Percentiles rank a stretch among this genome's conserved stretches.
Conservation (phyloP, 2,329 filamentous ascomycete genomes). For the Lasiodiplodia citricola region DNA sequence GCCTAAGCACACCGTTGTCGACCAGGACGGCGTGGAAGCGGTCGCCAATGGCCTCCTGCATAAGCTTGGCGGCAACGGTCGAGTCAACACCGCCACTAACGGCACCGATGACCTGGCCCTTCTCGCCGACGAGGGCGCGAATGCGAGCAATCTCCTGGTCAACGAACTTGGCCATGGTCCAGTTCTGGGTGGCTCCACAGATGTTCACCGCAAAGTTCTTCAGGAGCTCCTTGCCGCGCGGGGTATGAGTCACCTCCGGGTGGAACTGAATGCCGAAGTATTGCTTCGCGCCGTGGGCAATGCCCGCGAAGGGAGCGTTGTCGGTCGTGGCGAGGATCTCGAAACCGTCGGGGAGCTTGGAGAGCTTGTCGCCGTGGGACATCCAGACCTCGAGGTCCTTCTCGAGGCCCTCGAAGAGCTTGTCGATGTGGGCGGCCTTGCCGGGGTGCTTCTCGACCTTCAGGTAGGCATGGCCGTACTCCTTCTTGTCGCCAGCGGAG, state of each 20-base stretch:
- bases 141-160: constrained; percentile 82
- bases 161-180: constrained; percentile 86
- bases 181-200: constrained; percentile 76
- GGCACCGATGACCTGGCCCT: constrained; percentile 80
- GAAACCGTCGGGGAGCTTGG: constrained; percentile 74
- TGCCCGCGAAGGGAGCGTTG: constrained; percentile 81
- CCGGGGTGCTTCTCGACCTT: constrained; percentile 63
- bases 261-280: constrained; percentile 89
- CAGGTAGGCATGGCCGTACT: constrained; percentile 75
- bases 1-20: constrained; percentile 83
- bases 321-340: constrained; percentile 73
- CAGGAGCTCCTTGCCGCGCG: constrained; percentile 71
- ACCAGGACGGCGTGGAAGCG: constrained; percentile 85
- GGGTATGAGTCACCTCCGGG: constrained; percentile 80
- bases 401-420: constrained; percentile 77
- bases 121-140: constrained; percentile 77
- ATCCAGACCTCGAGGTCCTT: constrained; percentile 78
- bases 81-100: constrained; percentile 86
- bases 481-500: constrained; percentile 67
- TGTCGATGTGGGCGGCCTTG: constrained; percentile 69
- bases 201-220: constrained; percentile 85
- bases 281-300: constrained; percentile 71
- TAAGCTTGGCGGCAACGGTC: constrained; percentile 84
- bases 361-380: constrained; percentile 88
- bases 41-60: constrained; percentile 84